Conservation (phyloP, 2,329 filamentous ascomycete species). For the Clathrospora elynae region DNA sequence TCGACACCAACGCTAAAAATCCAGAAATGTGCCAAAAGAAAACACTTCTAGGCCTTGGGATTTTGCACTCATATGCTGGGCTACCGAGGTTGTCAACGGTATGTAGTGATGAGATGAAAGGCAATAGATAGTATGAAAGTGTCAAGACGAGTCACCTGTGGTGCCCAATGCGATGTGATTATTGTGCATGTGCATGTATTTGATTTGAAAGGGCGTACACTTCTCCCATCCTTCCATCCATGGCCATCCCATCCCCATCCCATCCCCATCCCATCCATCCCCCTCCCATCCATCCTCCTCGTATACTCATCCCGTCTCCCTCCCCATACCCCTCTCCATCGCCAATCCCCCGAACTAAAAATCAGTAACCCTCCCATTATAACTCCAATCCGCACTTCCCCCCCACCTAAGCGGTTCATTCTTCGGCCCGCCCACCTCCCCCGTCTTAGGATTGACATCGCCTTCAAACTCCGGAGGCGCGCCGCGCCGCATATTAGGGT, state of each 20-base stretch:
- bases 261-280: neutral
- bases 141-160: no score
- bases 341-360: slow-evolving; percentile 56
- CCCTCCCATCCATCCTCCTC: neutral
- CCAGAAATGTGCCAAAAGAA: no score
- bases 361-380: slow-evolving; percentile 92
- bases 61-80: no score
- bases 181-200: neutral
- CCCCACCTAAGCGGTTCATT: slow-evolving; percentile 95
- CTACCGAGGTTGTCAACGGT: no score
- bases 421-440: slow-evolving; percentile 95
- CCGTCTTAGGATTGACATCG: slow-evolving; percentile 88
- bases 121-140: no score
- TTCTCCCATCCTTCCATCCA: no score
- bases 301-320: neutral
- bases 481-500: slow-evolving; percentile 74
- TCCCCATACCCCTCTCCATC: neutral
- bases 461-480: slow-evolving; percentile 91
- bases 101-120: no score
- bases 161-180: no score
- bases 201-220: neutral
- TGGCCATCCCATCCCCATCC: no score
- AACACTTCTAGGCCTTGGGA: no score
- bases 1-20: no score
- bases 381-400: slow-evolving; percentile 79